Evolutionary conservation across 2,329 filamentous ascomycete species (phyloP).

Genomic region (Fusarium palustre): DNA sequence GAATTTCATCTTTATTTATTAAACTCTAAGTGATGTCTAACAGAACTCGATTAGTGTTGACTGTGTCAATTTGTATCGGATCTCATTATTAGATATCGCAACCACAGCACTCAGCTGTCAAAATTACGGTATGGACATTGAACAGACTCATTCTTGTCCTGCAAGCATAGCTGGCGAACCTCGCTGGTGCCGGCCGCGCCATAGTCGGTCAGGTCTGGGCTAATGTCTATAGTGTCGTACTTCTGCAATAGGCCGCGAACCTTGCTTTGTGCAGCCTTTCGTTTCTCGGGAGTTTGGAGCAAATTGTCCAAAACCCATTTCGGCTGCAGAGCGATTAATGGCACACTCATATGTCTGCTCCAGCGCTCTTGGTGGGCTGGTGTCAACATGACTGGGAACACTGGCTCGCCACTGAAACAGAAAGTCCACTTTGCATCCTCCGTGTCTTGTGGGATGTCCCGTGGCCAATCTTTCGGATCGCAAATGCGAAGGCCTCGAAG

Average conservation of each 20-base stretch:
- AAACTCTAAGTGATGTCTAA: background rate
- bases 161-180: background rate
- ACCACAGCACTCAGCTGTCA: background rate
- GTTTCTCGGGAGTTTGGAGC: conserved; percentile 3
- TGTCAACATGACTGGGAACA: conserved; percentile 12
- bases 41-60: too few relatives aligned
- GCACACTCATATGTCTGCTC: conserved; percentile 15
- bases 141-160: conserved; percentile 5
- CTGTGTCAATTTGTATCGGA: rapidly evolving
- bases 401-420: conserved; percentile 3
- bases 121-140: conserved; percentile 9
- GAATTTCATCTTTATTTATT: too few relatives aligned
- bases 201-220: conserved; percentile 5
- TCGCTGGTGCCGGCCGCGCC: conserved; percentile 1
- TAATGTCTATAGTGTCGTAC: background rate
- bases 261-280: conserved; percentile 4
- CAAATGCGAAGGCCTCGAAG: conserved; percentile 8
- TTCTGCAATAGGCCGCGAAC: conserved; percentile 5
- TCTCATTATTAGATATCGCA: rapidly evolving
- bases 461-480: conserved; percentile 1
- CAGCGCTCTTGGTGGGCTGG: conserved; percentile 8
- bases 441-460: background rate
- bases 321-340: background rate
- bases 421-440: conserved; percentile 4
- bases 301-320: conserved; percentile 6